Percentiles rank a stretch among this genome's conserved stretches.
Evolutionary conservation across 192 early-diverging fungal species (phyloP).

Genomic region (Linnemannia schmuckeri): DNA sequence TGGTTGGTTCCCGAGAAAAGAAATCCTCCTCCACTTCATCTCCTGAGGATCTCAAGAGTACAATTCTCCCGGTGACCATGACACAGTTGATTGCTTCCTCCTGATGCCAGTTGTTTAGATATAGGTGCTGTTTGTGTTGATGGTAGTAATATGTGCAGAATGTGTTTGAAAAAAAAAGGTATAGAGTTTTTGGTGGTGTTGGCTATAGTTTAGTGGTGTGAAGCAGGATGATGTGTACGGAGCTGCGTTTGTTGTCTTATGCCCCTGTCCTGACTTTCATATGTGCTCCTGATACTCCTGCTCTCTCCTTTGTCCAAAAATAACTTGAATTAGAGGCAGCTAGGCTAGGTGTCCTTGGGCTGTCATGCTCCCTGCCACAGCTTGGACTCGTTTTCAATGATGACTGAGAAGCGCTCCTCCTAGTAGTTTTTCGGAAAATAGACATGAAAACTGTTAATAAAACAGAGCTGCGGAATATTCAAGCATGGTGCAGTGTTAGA

Average conservation of each 20-base stretch:
- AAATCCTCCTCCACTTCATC: too few relatives aligned
- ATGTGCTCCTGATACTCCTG: neutral
- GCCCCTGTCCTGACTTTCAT: neutral
- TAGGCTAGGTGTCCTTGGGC: neutral
- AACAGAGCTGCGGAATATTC: neutral
- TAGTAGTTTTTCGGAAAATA: neutral
- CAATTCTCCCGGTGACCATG: neutral
- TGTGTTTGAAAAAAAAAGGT: neutral
- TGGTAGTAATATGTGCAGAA: neutral
- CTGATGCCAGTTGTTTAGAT: neutral
- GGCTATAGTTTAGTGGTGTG: neutral
- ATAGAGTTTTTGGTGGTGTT: neutral
- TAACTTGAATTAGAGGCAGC: too few relatives aligned
- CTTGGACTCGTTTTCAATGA: conserved; percentile 51
- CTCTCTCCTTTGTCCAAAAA: neutral
- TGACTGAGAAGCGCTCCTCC: conserved; percentile 52
- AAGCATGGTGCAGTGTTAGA: neutral
- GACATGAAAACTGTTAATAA: neutral
- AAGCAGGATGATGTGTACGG: neutral
- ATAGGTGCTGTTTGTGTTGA: neutral
- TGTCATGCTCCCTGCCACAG: conserved; percentile 50
- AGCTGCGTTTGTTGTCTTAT: neutral
- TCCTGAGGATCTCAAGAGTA: neutral
- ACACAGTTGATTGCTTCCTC: neutral
- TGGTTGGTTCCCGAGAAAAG: neutral